Evolutionary conservation across 345 rosid genomes (phyloP).

Genomic region (Clarkia xantiana): DNA sequence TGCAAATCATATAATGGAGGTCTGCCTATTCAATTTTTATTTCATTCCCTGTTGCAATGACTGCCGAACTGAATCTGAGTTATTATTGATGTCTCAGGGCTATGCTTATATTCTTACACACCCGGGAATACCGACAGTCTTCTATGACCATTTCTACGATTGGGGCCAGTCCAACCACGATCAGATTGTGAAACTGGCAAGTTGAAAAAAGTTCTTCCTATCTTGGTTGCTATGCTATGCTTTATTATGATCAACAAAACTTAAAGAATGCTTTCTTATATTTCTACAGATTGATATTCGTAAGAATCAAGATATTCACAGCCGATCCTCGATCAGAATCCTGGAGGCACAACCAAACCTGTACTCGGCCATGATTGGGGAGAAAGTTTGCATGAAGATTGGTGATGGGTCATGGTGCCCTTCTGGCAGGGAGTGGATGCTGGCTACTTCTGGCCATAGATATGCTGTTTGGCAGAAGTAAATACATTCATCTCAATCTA

Average conservation of each 20-base stretch:
- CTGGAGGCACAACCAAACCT: conserved; percentile 55
- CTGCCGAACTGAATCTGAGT: too few relatives aligned
- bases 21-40: conserved; percentile 10
- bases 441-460: conserved; percentile 57
- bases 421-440: conserved; percentile 55
- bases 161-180: conserved; percentile 58
- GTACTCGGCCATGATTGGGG: conserved; percentile 65
- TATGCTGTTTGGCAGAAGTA: conserved; percentile 78
- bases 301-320: conserved; percentile 46
- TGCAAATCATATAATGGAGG: conserved; percentile 70
- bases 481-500: neutral
- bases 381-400: conserved; percentile 67
- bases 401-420: conserved; percentile 94
- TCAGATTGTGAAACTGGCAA: conserved; percentile 69
- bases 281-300: conserved; percentile 42
- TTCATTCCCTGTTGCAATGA: too few relatives aligned
- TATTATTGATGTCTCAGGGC: conserved; percentile 30
- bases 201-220: neutral
- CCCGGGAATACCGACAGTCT: conserved; percentile 79
- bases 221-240: neutral
- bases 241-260: neutral
- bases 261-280: neutral
- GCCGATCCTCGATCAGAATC: conserved; percentile 46
- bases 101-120: conserved; percentile 84
- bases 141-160: conserved; percentile 73